Evolutionary conservation across 805 yeast genomes (phyloP), one percentile per base, ranked within the genome.

Genomic region (Candida pseudofarinosa): DNA sequence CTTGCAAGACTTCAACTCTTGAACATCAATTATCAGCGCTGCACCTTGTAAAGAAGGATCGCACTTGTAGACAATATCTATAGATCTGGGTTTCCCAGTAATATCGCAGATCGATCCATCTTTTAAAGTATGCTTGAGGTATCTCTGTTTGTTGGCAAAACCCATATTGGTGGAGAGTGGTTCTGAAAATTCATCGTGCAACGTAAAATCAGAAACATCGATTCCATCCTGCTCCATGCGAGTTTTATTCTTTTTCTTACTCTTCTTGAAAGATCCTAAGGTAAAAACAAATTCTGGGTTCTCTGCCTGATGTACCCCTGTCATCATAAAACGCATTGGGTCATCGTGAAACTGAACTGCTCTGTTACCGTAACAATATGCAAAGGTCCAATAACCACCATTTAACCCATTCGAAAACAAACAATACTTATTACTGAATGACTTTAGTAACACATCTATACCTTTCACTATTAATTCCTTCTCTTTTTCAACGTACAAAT

Each of bases 21-120:
- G 62, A 3, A 79, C 68, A 54, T 73, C 72, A 7, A 63, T 42
- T n/a, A 68, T 58, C 26, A 44, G 47, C 1, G 58, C 42, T 10
- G n/a, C 18, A 10, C 37, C 44, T 19, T 37, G 40, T 7, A 47
- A 40, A 19, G 50, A 45, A 3, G 71, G 69, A 44, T 74, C 76
- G 58, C 91, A 85, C 30, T 69, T 65, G 54, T 77, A 83, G 39
- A 73, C 73, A 4, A 85, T 62, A 43, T 81, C 85, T 3, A 77
- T 65, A 3, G 67, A 54, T 40, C 91, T 69, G 2, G 76, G 76
- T 19, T 62, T 55, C 2, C 69, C 69, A 0, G 86, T 81, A 37
- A 80, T 55, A 51, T 80, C 86, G 60, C 93, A 85, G 3, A 64
- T 41, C 16, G 74, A 74, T 6, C 91, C 93, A 44, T 57, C 55